A percentile compares a stretch with the other conserved stretches of the same genome.
Conservation (phyloP, 2,329 filamentous ascomycete genomes). For the Curvularia hawaiiensis region DNA sequence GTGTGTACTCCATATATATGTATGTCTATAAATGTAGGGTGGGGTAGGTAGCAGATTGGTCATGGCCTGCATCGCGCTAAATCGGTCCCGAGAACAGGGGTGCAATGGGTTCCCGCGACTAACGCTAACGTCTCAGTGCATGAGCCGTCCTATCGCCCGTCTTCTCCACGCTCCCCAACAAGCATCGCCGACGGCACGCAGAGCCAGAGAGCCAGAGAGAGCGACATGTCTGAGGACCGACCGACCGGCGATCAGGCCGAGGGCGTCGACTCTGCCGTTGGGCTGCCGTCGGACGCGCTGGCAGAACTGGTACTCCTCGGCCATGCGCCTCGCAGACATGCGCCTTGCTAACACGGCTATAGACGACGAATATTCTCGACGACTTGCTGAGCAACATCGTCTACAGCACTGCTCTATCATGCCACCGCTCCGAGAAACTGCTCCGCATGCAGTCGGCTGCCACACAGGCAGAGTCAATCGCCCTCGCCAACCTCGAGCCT, state of each 20-base stretch:
- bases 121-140: constrained; percentile 30
- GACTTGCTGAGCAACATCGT: constrained; percentile 78
- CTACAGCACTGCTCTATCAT: constrained; percentile 74
- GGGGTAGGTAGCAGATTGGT: neutral
- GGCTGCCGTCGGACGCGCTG: constrained; percentile 36
- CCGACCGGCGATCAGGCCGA: constrained; percentile 37
- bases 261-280: constrained; percentile 32
- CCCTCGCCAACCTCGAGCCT: constrained; percentile 44
- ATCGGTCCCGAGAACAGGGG: constrained; percentile 19
- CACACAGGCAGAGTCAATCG: constrained; percentile 50
- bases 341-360: constrained; percentile 32
- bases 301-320: constrained; percentile 36
- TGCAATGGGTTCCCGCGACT: constrained; percentile 26
- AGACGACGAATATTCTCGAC: constrained; percentile 64
- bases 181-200: constrained; percentile 25
- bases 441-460: constrained; percentile 68
- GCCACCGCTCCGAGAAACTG: constrained; percentile 79
- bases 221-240: constrained; percentile 45
- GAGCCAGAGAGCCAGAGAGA: constrained; percentile 23
- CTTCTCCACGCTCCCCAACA: constrained; percentile 22
- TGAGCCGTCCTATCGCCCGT: constrained; percentile 11
- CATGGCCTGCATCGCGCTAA: constrained; percentile 21
- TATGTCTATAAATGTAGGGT: constrained; percentile 6
- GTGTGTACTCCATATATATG: constrained; percentile 6
- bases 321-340: constrained; percentile 14